Evolutionary conservation across 345 rosid genomes (phyloP).

Genomic region (Gossypium bickii): DNA sequence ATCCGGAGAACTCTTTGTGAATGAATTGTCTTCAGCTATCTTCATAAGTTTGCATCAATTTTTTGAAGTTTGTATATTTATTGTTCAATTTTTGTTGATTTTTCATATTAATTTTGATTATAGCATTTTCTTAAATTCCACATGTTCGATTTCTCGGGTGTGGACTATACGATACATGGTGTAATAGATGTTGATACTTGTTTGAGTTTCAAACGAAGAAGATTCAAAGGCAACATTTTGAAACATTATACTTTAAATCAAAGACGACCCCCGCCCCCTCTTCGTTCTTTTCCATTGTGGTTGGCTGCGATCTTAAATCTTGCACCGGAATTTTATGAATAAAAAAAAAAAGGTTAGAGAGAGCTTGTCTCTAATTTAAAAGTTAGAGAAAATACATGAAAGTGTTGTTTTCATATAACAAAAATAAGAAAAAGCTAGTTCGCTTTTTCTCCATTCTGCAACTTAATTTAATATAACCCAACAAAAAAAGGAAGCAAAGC

Average conservation of each 20-base stretch:
- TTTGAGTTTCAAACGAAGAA: background rate
- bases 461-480: background rate
- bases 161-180: background rate
- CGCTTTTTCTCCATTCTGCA: background rate
- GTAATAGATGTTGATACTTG: background rate
- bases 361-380: too few relatives aligned
- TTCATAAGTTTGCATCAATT: background rate
- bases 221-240: background rate
- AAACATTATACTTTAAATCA: background rate
- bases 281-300: background rate
- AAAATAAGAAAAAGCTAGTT: background rate
- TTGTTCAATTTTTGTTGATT: background rate
- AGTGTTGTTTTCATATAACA: background rate
- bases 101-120: conserved; percentile 10
- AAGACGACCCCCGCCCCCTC: background rate
- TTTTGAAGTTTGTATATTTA: background rate
- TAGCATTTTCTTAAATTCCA: background rate
- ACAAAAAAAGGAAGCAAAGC: background rate
- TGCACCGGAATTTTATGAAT: background rate
- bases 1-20: conserved; percentile 26
- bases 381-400: background rate
- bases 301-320: background rate
- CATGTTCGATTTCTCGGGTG: conserved; percentile 9
- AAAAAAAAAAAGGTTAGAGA: too few relatives aligned
- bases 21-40: background rate